Evolutionary conservation across 768 basidiomycete genomes (phyloP).

Genomic region (Trametes cingulata): DNA sequence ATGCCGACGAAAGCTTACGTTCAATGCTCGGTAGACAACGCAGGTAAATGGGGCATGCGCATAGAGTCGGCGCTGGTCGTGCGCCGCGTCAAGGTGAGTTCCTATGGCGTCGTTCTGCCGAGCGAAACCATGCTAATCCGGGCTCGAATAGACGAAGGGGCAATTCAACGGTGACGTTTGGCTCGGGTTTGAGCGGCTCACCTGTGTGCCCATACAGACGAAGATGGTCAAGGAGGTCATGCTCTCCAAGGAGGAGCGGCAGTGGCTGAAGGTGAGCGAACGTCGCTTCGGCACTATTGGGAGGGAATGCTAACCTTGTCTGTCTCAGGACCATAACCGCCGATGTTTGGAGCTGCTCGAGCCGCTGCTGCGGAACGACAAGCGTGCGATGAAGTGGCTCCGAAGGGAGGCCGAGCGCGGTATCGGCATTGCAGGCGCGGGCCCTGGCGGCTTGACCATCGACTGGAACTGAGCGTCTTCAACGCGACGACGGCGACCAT

Average conservation of each 20-base stretch:
- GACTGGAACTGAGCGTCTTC: conserved; percentile 64
- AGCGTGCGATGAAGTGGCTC: conserved; percentile 79
- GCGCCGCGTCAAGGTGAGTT: conserved; percentile 56
- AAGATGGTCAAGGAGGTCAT: conserved; percentile 83
- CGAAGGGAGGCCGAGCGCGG: conserved; percentile 73
- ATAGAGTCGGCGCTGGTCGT: conserved; percentile 88
- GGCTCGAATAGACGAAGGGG: conserved; percentile 57
- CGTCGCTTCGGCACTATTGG: background rate
- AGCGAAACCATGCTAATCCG: background rate
- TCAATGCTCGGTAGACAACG: conserved; percentile 48
- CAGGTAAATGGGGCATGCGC: conserved; percentile 85
- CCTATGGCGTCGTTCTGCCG: conserved; percentile 16
- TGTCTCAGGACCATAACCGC: conserved; percentile 73
- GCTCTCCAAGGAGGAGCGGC: conserved; percentile 82
- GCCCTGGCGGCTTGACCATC: conserved; percentile 70
- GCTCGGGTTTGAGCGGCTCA: conserved; percentile 91
- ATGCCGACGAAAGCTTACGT: background rate
- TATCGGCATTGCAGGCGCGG: conserved; percentile 65
- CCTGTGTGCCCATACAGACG: conserved; percentile 92
- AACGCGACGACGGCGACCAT: background rate
- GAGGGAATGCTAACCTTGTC: background rate
- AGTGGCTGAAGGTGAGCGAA: conserved; percentile 78
- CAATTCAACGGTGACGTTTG: conserved; percentile 74
- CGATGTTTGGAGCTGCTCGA: conserved; percentile 64
- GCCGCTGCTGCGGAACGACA: conserved; percentile 72